phyloP scores from a whole-genome alignment of 2,329 filamentous ascomycete genomes.

The Penicillium sp. region DNA sequence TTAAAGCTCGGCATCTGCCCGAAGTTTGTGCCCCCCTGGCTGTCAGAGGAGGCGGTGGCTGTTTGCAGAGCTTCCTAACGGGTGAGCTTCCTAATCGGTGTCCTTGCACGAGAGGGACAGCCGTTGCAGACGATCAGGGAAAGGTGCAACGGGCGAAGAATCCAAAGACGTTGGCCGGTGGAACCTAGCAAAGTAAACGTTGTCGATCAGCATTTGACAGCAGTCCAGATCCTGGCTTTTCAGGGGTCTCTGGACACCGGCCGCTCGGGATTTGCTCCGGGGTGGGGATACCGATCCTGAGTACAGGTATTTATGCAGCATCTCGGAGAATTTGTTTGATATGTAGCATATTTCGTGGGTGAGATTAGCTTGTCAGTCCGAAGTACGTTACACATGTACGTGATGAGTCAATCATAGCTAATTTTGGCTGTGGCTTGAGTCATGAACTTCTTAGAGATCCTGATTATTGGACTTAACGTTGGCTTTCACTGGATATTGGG shows the following conservation, averaged over 20 bases:
- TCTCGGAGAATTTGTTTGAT: background rate
- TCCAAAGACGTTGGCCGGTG: slow-evolving; percentile 7
- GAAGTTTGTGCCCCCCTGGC: background rate
- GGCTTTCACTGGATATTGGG: too few relatives aligned
- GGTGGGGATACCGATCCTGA: background rate
- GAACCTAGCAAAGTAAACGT: slow-evolving; percentile 15
- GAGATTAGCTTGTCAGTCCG: background rate
- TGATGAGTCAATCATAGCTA: background rate
- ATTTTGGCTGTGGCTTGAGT: background rate
- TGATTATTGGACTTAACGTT: background rate
- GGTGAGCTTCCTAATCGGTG: background rate
- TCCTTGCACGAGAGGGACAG: background rate
- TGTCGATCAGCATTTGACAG: slow-evolving; percentile 21
- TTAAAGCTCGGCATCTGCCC: background rate
- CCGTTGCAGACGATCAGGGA: background rate
- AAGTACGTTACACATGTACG: background rate
- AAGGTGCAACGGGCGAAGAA: background rate
- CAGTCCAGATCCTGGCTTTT: slow-evolving; percentile 4
- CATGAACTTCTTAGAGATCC: background rate
- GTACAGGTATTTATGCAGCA: background rate
- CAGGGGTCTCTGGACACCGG: background rate
- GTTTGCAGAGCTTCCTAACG: background rate
- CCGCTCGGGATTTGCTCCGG: slow-evolving; percentile 5
- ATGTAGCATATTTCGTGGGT: background rate
- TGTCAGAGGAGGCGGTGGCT: background rate